A percentile compares a stretch with the other conserved stretches of the same genome.
Evolutionary conservation across 768 basidiomycete species (phyloP).

Genomic region (Porpolomopsis calyptriformis): DNA sequence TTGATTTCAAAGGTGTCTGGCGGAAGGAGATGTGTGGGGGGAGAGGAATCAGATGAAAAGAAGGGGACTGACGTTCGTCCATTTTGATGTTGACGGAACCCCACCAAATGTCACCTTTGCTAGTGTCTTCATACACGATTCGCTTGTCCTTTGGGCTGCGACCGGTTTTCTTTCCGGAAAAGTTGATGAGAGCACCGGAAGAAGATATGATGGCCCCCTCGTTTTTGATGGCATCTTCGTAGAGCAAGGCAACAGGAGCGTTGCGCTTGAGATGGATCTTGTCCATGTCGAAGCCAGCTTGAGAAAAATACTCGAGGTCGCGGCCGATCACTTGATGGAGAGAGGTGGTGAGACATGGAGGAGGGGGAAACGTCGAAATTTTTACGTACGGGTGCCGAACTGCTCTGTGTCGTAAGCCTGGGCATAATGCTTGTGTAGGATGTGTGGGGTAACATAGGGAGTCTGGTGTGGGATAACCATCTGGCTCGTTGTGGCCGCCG

Average conservation of each 20-base stretch:
- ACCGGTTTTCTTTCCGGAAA: constrained; percentile 98
- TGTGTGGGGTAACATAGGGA: constrained; percentile 82
- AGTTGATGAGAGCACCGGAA: constrained; percentile 97
- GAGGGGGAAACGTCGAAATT: constrained; percentile 18
- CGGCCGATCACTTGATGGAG: constrained; percentile 63
- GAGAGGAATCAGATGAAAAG: neutral
- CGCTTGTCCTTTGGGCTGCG: constrained; percentile 98
- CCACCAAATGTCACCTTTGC: constrained; percentile 99
- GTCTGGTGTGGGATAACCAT: constrained; percentile 68
- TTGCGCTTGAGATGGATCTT: constrained; percentile 94
- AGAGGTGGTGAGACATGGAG: constrained; percentile 7
- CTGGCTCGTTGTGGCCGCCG: too few species aligned
- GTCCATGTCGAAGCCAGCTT: constrained; percentile 99
- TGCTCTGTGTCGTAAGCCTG: constrained; percentile 60
- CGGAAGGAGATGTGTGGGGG: constrained; percentile 2
- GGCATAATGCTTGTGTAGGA: constrained; percentile 80
- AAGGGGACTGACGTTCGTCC: constrained; percentile 67
- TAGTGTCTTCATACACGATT: constrained; percentile 94
- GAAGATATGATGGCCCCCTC: constrained; percentile 98
- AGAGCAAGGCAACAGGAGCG: constrained; percentile 78
- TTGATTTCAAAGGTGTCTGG: constrained; percentile 97
- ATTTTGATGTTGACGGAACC: constrained; percentile 99
- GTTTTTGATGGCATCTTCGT: constrained; percentile 97
- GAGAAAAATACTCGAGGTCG: constrained; percentile 95
- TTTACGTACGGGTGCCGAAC: constrained; percentile 46